Conservation (phyloP, 1,139 yeast genomes). For the Pneumocystis canis region DNA sequence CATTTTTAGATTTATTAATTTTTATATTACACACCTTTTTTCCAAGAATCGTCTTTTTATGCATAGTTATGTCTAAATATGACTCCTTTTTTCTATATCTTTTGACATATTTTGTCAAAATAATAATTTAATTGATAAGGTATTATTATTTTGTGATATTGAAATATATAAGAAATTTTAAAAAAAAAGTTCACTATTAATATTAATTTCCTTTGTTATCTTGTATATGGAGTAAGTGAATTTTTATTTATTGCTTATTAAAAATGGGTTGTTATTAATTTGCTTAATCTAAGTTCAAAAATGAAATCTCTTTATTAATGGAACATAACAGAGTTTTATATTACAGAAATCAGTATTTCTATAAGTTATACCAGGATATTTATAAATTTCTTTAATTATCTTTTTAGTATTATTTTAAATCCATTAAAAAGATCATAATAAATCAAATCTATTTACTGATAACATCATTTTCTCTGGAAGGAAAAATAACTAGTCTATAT, state of each 20-base stretch:
- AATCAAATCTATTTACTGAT: constrained; percentile 6
- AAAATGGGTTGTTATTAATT: too few species aligned
- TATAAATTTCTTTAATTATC: constrained; percentile 85
- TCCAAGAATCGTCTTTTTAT: constrained; percentile 3
- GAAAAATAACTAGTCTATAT: constrained; percentile 18
- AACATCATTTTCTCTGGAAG: neutral
- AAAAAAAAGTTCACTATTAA: constrained; percentile 6
- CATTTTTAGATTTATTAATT: neutral
- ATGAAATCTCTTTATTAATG: constrained; percentile 76
- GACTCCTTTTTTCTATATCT: constrained; percentile 2
- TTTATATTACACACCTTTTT: neutral
- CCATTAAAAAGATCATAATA: constrained; percentile 30
- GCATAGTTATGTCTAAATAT: constrained; percentile 6
- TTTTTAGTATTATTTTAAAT: constrained; percentile 74
- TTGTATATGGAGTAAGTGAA: constrained; percentile 36
- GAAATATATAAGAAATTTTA: constrained; percentile 5
- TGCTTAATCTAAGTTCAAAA: constrained; percentile 51
- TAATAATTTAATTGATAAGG: constrained; percentile 9
- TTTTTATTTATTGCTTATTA: constrained; percentile 56
- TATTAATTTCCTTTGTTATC: constrained; percentile 21
- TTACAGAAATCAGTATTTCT: constrained; percentile 66
- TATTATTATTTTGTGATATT: constrained; percentile 1
- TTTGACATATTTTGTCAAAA: constrained; percentile 3
- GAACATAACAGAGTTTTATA: constrained; percentile 61
- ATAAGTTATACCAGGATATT: constrained; percentile 96